Percentiles rank a stretch among this genome's conserved stretches.
Conservation (phyloP, 805 yeast species). For the Candida namnaoensis region DNA sequence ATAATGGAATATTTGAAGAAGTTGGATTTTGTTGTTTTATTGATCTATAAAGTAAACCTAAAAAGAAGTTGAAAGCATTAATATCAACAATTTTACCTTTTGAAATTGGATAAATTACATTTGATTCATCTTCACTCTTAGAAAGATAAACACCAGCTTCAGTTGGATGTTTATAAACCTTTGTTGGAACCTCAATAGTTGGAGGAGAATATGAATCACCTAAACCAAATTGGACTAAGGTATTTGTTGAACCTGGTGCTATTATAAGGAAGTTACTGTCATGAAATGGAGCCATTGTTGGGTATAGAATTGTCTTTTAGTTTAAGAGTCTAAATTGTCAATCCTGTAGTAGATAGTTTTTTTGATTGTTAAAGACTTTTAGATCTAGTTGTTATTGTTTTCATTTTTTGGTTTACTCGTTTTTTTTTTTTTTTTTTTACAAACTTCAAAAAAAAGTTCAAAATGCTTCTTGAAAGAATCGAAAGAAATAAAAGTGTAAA, state of each 20-base stretch:
- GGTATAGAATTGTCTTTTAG: no score
- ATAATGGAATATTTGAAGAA: constrained; percentile 51
- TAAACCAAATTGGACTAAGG: constrained; percentile 75
- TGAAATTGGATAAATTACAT: constrained; percentile 52
- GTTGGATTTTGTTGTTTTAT: constrained; percentile 23
- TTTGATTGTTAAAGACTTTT: no score
- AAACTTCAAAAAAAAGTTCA: background rate
- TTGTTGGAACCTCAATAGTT: constrained; percentile 65
- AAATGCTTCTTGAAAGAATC: background rate
- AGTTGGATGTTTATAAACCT: constrained; percentile 44
- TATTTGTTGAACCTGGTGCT: constrained; percentile 70
- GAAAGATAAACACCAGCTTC: constrained; percentile 23
- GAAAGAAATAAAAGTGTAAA: background rate
- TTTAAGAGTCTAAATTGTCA: no score
- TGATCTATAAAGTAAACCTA: constrained; percentile 38
- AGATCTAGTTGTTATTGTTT: background rate
- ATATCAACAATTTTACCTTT: constrained; percentile 59
- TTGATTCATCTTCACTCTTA: constrained; percentile 22
- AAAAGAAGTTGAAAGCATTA: constrained; percentile 59
- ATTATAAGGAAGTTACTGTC: constrained; percentile 35
- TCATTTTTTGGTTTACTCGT: background rate
- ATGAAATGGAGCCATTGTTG: constrained; percentile 19
- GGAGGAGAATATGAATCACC: constrained; percentile 71
- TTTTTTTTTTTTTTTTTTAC: background rate
- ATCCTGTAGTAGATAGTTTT: no score